Percentiles rank a stretch among this genome's conserved stretches.
Evolutionary conservation across 805 yeast species (phyloP).

Genomic region (Wickerhamomyces strasburgensis): DNA sequence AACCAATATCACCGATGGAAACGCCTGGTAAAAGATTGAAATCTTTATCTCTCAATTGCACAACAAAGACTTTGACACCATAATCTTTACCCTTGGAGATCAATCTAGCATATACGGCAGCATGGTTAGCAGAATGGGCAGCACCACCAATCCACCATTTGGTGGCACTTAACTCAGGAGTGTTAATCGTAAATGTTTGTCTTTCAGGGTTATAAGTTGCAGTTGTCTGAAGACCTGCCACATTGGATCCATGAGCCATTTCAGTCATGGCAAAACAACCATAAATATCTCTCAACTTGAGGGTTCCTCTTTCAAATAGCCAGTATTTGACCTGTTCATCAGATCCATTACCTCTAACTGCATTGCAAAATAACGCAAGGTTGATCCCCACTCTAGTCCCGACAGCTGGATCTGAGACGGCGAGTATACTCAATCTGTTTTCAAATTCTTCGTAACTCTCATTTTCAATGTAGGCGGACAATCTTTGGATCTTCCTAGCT

Average conservation of each 20-base stretch:
- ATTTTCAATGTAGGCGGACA: constrained; percentile 54
- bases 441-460: constrained; percentile 39
- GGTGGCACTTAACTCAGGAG: constrained; percentile 89
- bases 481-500: constrained; percentile 55
- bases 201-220: constrained; percentile 67
- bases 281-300: constrained; percentile 47
- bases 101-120: constrained; percentile 79
- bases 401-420: constrained; percentile 71
- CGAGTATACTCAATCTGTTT: constrained; percentile 53
- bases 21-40: constrained; percentile 78
- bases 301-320: constrained; percentile 67
- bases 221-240: constrained; percentile 89
- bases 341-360: constrained; percentile 86
- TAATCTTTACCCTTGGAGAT: constrained; percentile 79
- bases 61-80: constrained; percentile 90
- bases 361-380: constrained; percentile 75
- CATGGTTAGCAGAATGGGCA: constrained; percentile 88
- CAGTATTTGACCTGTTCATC: constrained; percentile 78
- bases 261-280: constrained; percentile 96
- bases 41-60: constrained; percentile 74
- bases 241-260: constrained; percentile 90
- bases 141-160: constrained; percentile 99
- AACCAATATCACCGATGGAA: constrained; percentile 86
- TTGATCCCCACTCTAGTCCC: constrained; percentile 86
- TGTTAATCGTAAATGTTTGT: constrained; percentile 70